Evolutionary conservation across 192 early-diverging fungal species (phyloP).

Genomic region (Backusella parvicylindrica): DNA sequence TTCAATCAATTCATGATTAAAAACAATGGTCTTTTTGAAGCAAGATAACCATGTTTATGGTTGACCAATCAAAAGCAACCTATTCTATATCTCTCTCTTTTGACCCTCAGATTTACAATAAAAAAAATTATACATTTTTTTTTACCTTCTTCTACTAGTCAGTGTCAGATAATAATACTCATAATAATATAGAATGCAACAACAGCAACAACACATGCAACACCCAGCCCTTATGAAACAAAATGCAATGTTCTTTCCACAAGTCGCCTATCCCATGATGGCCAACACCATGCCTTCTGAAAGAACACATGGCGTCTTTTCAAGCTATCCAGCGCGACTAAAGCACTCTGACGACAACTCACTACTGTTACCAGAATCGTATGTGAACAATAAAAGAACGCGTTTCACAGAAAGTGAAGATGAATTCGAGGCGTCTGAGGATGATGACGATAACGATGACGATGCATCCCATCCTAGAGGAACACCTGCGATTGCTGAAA

Average conservation of each 20-base stretch:
- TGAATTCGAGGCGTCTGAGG: conserved; percentile 6
- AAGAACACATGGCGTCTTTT: conserved; percentile 38
- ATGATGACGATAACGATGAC: background rate
- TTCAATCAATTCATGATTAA: too few relatives aligned
- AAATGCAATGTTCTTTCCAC: background rate
- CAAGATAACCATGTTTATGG: too few relatives aligned
- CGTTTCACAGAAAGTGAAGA: conserved; percentile 26
- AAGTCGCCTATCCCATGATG: background rate
- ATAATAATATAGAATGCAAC: background rate
- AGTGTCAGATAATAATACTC: background rate
- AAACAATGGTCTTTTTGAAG: too few relatives aligned
- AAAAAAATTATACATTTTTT: background rate
- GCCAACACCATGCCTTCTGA: conserved; percentile 8
- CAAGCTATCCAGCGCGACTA: conserved; percentile 49
- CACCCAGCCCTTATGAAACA: background rate
- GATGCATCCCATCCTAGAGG: background rate
- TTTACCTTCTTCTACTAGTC: background rate
- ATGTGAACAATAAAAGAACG: conserved; percentile 35
- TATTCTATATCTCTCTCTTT: background rate
- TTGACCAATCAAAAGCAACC: background rate
- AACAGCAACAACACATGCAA: background rate
- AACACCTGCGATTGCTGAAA: background rate
- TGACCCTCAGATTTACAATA: background rate
- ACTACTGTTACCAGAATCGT: conserved; percentile 40
- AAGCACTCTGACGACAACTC: conserved; percentile 48